Percentiles rank a stretch among this genome's conserved stretches.
Evolutionary conservation across 2,329 filamentous ascomycete species (phyloP).

Genomic region (Aureobasidium sp.): DNA sequence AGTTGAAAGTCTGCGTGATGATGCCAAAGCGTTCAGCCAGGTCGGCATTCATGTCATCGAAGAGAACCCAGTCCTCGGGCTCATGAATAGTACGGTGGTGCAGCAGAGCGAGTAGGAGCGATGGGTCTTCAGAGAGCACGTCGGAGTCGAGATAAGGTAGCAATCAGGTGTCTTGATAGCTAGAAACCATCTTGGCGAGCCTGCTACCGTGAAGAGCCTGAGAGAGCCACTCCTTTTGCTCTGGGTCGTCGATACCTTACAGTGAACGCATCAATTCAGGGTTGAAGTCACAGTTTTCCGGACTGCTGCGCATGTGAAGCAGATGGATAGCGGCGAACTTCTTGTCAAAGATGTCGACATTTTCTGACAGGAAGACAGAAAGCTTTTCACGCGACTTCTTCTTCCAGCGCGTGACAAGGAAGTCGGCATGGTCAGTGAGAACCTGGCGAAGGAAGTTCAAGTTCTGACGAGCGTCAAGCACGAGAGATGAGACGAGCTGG

Average conservation of each 20-base stretch:
- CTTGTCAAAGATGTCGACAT: neutral
- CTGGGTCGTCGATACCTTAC: neutral
- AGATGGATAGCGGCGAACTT: conserved; percentile 1
- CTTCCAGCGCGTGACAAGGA: neutral
- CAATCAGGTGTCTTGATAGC: conserved; percentile 4
- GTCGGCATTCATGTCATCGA: conserved; percentile 15
- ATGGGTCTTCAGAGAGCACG: conserved; percentile 11
- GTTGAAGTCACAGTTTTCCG: neutral
- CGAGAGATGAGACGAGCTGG: neutral
- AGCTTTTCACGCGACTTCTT: conserved; percentile 3
- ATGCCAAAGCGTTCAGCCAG: conserved; percentile 4
- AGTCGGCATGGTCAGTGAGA: neutral
- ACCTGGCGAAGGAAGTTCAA: neutral
- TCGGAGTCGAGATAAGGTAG: conserved; percentile 15
- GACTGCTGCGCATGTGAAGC: neutral
- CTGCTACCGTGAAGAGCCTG: neutral
- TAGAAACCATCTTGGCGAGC: neutral
- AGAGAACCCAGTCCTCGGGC: conserved; percentile 14
- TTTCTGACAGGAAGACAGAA: neutral
- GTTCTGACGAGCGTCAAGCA: neutral
- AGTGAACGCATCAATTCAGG: neutral
- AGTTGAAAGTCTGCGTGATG: neutral
- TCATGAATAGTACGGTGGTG: conserved; percentile 12
- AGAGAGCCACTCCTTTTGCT: neutral
- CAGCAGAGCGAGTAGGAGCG: conserved; percentile 14